A percentile compares a stretch with the other conserved stretches of the same genome.
Evolutionary conservation across 2,329 filamentous ascomycete species (phyloP).

Genomic region (Gaeumannomyces tritici): DNA sequence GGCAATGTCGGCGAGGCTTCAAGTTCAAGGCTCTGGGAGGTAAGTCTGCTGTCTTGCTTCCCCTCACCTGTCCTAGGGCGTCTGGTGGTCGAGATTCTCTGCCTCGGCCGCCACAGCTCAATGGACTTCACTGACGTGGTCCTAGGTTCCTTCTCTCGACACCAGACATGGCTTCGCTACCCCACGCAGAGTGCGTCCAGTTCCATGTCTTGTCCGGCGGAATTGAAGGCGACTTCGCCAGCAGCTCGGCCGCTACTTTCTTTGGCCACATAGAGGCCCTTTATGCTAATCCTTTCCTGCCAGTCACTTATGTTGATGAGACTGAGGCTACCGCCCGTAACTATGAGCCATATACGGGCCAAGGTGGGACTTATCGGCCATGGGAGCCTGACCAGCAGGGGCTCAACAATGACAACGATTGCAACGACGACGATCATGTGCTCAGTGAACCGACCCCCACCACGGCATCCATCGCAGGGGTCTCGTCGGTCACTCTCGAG

Average conservation of each 20-base stretch:
- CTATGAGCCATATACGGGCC: neutral
- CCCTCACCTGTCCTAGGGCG: too few species aligned
- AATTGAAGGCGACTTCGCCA: too few species aligned
- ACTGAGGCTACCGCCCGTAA: neutral
- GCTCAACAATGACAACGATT: neutral
- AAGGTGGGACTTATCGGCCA: neutral
- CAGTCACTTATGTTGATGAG: constrained; percentile 3
- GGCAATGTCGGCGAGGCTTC: constrained; percentile 19
- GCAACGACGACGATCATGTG: neutral
- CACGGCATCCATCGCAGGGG: neutral
- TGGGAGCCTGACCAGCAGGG: neutral
- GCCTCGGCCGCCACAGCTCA: neutral
- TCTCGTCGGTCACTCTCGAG: neutral
- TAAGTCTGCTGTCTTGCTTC: constrained; percentile 2
- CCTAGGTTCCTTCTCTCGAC: constrained; percentile 16
- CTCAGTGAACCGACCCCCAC: neutral
- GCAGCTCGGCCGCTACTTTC: too few species aligned
- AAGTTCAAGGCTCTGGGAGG: constrained; percentile 21
- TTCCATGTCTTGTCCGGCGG: neutral
- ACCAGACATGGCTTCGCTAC: constrained; percentile 22
- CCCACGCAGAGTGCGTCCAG: constrained; percentile 17
- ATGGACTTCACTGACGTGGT: neutral
- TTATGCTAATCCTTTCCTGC: neutral
- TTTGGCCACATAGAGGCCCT: neutral
- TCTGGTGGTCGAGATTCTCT: too few species aligned